phyloP scores from a whole-genome alignment of 2,329 filamentous ascomycete genomes.

The Neofusicoccum umdonicola region DNA sequence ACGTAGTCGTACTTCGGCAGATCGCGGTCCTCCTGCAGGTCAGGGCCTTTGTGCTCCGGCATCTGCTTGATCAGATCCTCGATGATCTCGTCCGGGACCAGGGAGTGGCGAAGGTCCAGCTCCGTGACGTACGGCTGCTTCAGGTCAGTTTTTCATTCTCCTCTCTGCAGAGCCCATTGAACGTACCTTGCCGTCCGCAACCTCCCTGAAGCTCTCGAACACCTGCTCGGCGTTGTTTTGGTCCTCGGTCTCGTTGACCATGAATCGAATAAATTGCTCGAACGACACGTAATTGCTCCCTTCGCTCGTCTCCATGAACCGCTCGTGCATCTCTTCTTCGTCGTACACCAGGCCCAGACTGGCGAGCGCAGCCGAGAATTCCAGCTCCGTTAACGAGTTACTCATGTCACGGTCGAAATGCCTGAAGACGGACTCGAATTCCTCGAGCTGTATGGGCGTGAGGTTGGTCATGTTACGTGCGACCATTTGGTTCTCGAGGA shows the following conservation, averaged over 20 bases:
- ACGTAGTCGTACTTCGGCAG: slow-evolving; percentile 94
- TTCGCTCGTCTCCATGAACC: slow-evolving; percentile 82
- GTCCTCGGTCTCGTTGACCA: slow-evolving; percentile 98
- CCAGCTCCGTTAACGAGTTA: slow-evolving; percentile 86
- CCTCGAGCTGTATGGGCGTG: slow-evolving; percentile 95
- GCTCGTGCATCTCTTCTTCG: slow-evolving; percentile 96
- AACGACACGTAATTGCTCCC: slow-evolving; percentile 82
- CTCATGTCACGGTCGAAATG: slow-evolving; percentile 94
- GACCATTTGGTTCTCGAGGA: slow-evolving; percentile 98
- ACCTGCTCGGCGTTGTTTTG: slow-evolving; percentile 99
- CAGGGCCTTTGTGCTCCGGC: slow-evolving; percentile 78
- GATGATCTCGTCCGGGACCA: slow-evolving; percentile 96
- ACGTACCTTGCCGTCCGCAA: slow-evolving; percentile 85
- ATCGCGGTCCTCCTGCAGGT: slow-evolving; percentile 80
- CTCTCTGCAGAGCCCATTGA: neutral
- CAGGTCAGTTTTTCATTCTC: neutral
- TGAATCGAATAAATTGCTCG: slow-evolving; percentile 98
- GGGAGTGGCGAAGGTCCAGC: slow-evolving; percentile 88
- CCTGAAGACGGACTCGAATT: slow-evolving; percentile 97
- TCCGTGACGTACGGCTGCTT: slow-evolving; percentile 87
- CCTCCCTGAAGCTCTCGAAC: slow-evolving; percentile 95
- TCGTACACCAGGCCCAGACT: slow-evolving; percentile 93
- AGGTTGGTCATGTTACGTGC: slow-evolving; percentile 98
- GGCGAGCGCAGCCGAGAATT: slow-evolving; percentile 94
- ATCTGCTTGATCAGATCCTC: slow-evolving; percentile 87